phyloP scores from a whole-genome alignment of 2,329 filamentous ascomycete genomes.

The Zymoseptoria brevis region DNA sequence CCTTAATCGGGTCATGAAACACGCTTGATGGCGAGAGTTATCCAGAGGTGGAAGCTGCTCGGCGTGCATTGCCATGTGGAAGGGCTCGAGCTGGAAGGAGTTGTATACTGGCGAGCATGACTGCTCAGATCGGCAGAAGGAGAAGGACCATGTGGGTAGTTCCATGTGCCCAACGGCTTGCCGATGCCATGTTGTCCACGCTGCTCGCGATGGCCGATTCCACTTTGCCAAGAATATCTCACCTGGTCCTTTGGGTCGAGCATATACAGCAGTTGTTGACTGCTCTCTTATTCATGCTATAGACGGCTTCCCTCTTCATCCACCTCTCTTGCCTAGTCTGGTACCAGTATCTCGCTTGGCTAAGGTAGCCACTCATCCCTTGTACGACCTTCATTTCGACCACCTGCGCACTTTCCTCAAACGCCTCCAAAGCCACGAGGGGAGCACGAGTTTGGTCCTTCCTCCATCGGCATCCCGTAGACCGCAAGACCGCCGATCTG shows the following conservation, averaged over 20 bases:
- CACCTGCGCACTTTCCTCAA: neutral
- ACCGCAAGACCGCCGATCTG: neutral
- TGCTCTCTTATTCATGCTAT: no score
- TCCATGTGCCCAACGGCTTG: no score
- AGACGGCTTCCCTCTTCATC: neutral
- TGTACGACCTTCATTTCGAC: neutral
- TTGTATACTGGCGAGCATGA: no score
- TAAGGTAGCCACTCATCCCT: neutral
- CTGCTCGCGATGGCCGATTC: neutral
- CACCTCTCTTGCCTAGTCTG: neutral
- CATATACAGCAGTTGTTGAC: no score
- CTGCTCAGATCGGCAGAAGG: no score
- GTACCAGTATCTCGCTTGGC: neutral
- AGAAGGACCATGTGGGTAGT: no score
- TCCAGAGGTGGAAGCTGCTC: neutral
- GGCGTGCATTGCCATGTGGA: neutral
- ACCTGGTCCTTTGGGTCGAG: neutral
- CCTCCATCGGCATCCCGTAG: neutral
- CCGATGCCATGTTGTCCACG: no score
- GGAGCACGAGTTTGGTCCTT: neutral
- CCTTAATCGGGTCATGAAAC: neutral
- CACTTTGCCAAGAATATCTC: neutral
- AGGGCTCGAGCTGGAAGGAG: no score
- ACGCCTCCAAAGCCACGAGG: neutral
- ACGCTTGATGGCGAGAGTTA: neutral